Evolutionary conservation across 2,329 filamentous ascomycete genomes (phyloP).

Genomic region (Myriosclerotinia duriaeana): DNA sequence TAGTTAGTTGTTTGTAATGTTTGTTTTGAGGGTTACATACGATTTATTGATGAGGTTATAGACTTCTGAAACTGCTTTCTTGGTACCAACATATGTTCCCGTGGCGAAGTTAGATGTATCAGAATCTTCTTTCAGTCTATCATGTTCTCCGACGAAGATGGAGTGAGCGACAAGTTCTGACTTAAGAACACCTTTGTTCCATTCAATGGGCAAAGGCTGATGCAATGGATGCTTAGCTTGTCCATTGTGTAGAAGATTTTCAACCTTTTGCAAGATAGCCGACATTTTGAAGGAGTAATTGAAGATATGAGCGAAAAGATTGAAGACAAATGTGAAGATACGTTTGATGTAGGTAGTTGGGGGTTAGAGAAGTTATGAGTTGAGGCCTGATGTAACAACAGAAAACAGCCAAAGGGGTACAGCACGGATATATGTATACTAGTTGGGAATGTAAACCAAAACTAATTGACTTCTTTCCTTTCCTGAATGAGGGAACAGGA

Average conservation of each 20-base stretch:
- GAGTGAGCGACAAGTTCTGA: conserved; percentile 17
- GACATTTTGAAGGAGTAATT: conserved; percentile 1
- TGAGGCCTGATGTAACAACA: neutral
- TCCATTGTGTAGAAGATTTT: conserved; percentile 15
- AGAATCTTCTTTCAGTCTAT: neutral
- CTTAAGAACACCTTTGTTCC: conserved; percentile 21
- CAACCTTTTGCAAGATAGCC: conserved; percentile 8
- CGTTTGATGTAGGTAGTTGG: neutral
- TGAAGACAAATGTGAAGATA: neutral
- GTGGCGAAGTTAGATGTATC: conserved; percentile 1
- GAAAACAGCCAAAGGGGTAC: neutral
- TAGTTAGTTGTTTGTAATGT: neutral
- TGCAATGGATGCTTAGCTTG: neutral
- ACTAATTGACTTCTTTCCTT: neutral
- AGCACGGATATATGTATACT: neutral
- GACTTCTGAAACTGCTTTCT: conserved; percentile 21
- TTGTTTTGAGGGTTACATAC: neutral
- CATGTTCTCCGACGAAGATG: conserved; percentile 12
- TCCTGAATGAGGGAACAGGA: neutral
- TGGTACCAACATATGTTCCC: conserved; percentile 18
- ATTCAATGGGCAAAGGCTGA: conserved; percentile 1
- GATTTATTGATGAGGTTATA: conserved; percentile 14
- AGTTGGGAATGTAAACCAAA: neutral
- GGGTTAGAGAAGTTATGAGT: neutral
- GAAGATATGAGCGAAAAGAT: neutral